A percentile compares a stretch with the other conserved stretches of the same genome.
Conservation (phyloP, 257 asterid species). For the Agastache rugosa region DNA sequence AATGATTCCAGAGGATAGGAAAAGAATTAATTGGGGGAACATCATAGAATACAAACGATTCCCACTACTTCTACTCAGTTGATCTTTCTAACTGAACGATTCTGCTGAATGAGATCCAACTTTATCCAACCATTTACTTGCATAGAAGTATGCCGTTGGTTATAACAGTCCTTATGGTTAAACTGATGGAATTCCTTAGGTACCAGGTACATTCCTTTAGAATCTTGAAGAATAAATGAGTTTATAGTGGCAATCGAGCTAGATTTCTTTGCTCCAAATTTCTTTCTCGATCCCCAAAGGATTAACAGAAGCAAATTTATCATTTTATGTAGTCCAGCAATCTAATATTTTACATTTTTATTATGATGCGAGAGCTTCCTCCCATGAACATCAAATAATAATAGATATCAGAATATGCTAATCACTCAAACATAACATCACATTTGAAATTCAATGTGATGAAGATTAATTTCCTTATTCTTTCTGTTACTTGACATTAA, state of each 20-base stretch:
- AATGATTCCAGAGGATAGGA: slow-evolving; percentile 30
- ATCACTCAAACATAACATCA: slow-evolving; percentile 3
- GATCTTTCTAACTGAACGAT: slow-evolving; percentile 1
- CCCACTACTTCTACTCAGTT: slow-evolving; percentile 2
- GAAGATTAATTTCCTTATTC: not conserved
- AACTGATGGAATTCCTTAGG: slow-evolving; percentile 11
- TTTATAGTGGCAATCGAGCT: not conserved
- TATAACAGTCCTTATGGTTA: not conserved
- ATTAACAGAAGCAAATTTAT: not conserved
- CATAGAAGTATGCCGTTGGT: not conserved
- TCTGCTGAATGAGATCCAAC: not conserved
- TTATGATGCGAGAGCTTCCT: slow-evolving; percentile 7
- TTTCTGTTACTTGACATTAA: slow-evolving; percentile 5
- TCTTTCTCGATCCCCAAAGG: not conserved
- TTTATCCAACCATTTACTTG: not conserved
- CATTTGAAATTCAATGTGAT: not conserved
- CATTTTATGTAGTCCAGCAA: slow-evolving; percentile 1
- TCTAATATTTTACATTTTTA: not conserved
- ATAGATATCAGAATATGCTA: not conserved
- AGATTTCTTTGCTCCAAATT: not conserved
- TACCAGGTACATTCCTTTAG: not conserved
- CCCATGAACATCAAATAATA: not conserved
- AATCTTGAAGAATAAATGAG: slow-evolving; percentile 3
- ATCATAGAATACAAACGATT: not conserved
- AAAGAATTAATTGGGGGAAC: slow-evolving; percentile 12